phyloP scores from a whole-genome alignment of 306 rosid genomes.

The Sicyos edulis region DNA sequence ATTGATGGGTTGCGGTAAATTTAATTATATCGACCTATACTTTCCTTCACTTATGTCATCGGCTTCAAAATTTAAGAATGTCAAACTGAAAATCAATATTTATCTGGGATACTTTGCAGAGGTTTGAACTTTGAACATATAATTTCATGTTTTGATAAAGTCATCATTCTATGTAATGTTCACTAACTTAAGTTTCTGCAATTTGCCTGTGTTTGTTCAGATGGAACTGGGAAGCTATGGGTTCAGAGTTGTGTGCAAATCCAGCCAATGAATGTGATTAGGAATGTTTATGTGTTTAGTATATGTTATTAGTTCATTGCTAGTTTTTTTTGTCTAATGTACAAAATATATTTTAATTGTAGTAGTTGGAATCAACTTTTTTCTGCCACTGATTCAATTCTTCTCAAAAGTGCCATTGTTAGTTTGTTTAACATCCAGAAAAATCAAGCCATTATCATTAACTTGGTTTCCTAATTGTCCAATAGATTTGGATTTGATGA shows the following conservation, averaged over 20 bases:
- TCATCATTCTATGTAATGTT: not conserved
- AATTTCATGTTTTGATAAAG: not conserved
- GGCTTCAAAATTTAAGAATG: no score
- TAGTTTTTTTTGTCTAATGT: not conserved
- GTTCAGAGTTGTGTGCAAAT: not conserved
- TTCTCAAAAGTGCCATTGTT: no score
- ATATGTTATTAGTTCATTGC: not conserved
- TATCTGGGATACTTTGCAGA: no score
- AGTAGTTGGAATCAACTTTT: no score
- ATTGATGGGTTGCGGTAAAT: no score
- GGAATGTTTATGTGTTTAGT: not conserved
- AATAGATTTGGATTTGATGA: not conserved
- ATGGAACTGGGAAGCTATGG: constrained; percentile 4
- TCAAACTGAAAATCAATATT: no score
- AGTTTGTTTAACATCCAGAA: not conserved
- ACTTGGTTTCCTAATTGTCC: not conserved
- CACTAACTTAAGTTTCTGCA: not conserved
- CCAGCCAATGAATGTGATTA: constrained; percentile 9
- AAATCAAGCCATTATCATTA: not conserved
- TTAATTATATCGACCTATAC: no score
- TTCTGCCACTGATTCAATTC: not conserved
- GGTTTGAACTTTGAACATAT: no score
- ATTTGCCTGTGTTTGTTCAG: constrained; percentile 16
- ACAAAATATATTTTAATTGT: not conserved
- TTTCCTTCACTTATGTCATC: no score